phyloP scores from a whole-genome alignment of 176 grass and related monocot genomes.

The Olyra latifolia region DNA sequence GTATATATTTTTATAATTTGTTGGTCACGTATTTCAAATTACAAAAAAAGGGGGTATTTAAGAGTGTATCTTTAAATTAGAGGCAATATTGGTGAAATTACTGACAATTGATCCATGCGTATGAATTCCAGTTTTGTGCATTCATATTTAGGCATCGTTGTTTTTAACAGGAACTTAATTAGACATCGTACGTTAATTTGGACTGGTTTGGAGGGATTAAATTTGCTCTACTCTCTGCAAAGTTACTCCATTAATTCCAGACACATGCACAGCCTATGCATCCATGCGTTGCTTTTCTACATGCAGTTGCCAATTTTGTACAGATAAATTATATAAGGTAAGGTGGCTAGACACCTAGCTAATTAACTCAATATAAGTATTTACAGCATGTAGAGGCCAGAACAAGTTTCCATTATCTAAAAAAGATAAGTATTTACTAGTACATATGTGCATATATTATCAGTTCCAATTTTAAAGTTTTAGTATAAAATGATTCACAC shows the following conservation, averaged over 20 bases:
- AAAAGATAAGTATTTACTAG: too few relatives aligned
- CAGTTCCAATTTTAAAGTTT: not conserved
- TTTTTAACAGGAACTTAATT: too few relatives aligned
- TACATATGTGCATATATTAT: too few relatives aligned
- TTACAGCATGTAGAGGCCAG: too few relatives aligned
- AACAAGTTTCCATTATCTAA: too few relatives aligned
- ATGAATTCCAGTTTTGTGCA: not conserved
- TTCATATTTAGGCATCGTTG: too few relatives aligned
- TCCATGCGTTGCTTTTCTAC: too few relatives aligned
- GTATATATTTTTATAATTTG: not conserved
- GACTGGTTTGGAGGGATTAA: not conserved
- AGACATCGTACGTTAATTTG: not conserved
- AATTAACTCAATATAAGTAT: not conserved
- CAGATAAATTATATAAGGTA: too few relatives aligned
- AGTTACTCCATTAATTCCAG: not conserved
- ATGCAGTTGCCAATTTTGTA: not conserved
- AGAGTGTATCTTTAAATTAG: not conserved
- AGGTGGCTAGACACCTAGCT: not conserved
- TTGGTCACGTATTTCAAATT: not conserved
- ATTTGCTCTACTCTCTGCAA: not conserved
- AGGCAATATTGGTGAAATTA: not conserved
- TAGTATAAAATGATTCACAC: not conserved
- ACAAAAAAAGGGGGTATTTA: not conserved
- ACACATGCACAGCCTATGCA: not conserved
- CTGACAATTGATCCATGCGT: not conserved